Base-by-base conservation (phyloP, 495 filamentous ascomycete species). In the Aspergillus egyptiacus region DNA sequence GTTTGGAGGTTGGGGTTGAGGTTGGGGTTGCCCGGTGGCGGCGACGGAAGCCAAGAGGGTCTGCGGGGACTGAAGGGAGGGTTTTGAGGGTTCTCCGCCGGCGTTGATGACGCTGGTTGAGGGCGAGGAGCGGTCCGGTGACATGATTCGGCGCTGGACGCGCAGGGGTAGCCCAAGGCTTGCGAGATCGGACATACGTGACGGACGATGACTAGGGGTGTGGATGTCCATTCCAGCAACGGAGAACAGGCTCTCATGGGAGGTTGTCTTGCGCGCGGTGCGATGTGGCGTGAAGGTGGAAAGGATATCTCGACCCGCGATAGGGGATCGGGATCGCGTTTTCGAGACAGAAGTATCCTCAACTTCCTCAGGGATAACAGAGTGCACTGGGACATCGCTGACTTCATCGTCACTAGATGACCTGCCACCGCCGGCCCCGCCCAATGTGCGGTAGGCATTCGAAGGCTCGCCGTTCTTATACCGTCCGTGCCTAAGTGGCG, bases 191-290 rank as follows among this genome's bases (percentile, higher is more conserved):
- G 55, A 57, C 65, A 69, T 64, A 19, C 66, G 68, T 19, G 56
- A 60, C 45, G 58, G 64, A 38, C 58, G 71, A 34, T 54, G 66
- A 35, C 44, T 66, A 5, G 63, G 58, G 11, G 68, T 73, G 46
- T 73, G 75, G 32, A 77, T 75, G 55, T 79, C 75, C 66, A 77
- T 69, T 1, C 69, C 74, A 3, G 67, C 67, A 11, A 74, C 68
- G 0, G 76, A 77, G 31, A 80, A 61, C 0, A 80, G 56, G 51
- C 73, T 76, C 36, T 80, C 76, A 41, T 77, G 74, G 0, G 75
- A 78, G 4, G 64, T 46, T 2, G 69, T 64, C 54, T 63, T 60
- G 45, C 75, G 72, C 11, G 66, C 14, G 17, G 49, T 40, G 11
- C 56, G 55, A 38, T 59, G 58, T 13, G 65, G 61, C 22, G 59